Conservation (phyloP, 768 basidiomycete genomes). For the Kwoniella sp. region DNA sequence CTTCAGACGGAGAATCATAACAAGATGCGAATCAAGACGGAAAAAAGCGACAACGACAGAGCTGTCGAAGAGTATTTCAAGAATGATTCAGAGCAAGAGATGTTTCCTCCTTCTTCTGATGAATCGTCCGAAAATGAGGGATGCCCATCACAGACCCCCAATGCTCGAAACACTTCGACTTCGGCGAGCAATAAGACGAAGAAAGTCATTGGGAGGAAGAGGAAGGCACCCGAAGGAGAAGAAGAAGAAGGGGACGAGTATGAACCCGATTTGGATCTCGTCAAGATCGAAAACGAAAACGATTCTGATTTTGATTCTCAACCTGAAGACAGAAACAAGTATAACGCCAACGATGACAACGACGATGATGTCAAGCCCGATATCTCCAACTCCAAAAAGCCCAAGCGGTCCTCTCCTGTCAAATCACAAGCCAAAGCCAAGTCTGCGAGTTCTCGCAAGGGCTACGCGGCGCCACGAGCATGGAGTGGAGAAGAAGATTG, state of each 20-base stretch:
- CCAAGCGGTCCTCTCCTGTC: not conserved
- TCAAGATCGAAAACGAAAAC: not conserved
- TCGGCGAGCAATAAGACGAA: not conserved
- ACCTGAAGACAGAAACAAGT: too few species aligned
- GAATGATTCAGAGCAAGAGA: not conserved
- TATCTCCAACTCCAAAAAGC: not conserved
- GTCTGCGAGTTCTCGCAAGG: not conserved
- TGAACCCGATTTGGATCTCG: not conserved
- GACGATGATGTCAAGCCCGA: not conserved
- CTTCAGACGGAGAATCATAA: too few species aligned
- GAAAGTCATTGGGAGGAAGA: not conserved
- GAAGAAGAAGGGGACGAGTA: not conserved
- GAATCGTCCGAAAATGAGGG: not conserved
- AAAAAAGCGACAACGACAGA: not conserved
- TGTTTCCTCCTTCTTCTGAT: not conserved
- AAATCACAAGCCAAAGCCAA: not conserved
- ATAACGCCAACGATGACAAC: not conserved
- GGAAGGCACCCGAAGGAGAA: not conserved
- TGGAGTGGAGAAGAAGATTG: constrained; percentile 25
- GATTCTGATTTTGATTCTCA: too few species aligned
- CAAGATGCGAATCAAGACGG: not conserved
- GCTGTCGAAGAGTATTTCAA: constrained; percentile 1
- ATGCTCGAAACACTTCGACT: too few species aligned
- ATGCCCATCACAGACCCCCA: too few species aligned
- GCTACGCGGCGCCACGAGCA: not conserved